Evolutionary conservation across 1,284 basidiomycete species (phyloP), one percentile per base, ranked within the genome.

Genomic region (Tranzscheliella williamsii): DNA sequence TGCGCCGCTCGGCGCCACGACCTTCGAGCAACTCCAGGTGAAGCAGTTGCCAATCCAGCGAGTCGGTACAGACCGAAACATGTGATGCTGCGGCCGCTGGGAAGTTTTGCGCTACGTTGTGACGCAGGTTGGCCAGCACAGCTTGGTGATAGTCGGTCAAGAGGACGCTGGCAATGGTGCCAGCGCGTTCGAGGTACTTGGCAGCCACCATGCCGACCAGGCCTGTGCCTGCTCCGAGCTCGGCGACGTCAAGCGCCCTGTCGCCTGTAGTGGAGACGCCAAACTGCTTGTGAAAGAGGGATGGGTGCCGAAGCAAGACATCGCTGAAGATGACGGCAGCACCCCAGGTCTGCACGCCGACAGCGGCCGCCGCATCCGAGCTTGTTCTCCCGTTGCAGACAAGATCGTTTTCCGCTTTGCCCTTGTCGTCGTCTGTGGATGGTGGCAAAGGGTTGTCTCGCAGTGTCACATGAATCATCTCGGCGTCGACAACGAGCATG

Each of bases 271-370:
- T 16, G 23, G 33, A 17, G 3, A 3, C 5, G 4, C 31, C 31
- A 17, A 50, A 45, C 2, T 22, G 27, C 12, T 39, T 33, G 18
- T 60, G 58, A n/a, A 63, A 66, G 9, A 54, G 35, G 11, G 32
- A 29, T 2, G 56, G 54, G 29, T 47, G 41, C 13, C 55, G 45
- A 17, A 57, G 31, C 8, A 66, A 27, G 18, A 57, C 45, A 21
- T 62, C 63, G 36, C 58, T 57, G 13, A 61, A 38, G 6, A 62
- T 40, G 37, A 63, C 50, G 5, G 63, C 38, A 4, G 57, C 53
- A 4, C 52, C 63, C 63, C 63, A 66, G 3, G 63, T 67, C 33
- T 63, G 57, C 2, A 61, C 63, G 8, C 63, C 63, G 0, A 67
- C 57, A 31, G 63, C 63, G 8, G 49, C 63, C n/a, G 63, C 57